These are phyloP conservation scores for Ricinus communis DNA, from an alignment of 345 rosid genomes.

Conservation along the genomic window DNA sequence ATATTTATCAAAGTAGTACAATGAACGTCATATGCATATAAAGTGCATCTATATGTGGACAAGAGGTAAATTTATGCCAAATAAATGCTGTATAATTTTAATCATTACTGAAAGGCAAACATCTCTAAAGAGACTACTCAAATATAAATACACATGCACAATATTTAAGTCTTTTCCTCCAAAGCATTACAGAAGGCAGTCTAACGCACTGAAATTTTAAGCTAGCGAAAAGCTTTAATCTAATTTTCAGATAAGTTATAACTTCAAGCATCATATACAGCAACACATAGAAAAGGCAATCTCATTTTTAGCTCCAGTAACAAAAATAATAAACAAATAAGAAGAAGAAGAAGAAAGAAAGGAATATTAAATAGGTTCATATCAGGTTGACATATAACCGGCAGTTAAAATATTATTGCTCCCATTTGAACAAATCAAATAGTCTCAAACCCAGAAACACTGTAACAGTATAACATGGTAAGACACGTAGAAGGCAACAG, in stretches of 20 bases:
- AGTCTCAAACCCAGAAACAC: background rate
- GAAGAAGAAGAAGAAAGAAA: no score
- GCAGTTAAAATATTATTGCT: no score
- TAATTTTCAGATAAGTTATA: background rate
- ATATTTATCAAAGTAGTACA: background rate
- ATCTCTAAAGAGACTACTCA: background rate
- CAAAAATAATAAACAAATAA: no score
- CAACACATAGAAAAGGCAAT: background rate
- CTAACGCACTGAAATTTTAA: background rate
- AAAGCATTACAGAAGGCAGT: background rate
- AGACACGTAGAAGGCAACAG: no score
- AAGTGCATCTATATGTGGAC: background rate
- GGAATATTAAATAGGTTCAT: no score
- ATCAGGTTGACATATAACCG: no score
- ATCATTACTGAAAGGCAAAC: background rate
- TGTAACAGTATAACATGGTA: no score
- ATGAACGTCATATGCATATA: background rate
- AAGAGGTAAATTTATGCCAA: background rate
- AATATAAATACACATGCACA: background rate
- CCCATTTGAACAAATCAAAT: no score
- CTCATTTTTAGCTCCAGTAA: background rate
- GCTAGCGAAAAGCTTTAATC: background rate
- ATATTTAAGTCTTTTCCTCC: background rate
- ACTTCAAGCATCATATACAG: background rate
- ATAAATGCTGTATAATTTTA: background rate